Evolutionary conservation across 441 rosid species (phyloP).

Genomic region (Erodium moschatum): DNA sequence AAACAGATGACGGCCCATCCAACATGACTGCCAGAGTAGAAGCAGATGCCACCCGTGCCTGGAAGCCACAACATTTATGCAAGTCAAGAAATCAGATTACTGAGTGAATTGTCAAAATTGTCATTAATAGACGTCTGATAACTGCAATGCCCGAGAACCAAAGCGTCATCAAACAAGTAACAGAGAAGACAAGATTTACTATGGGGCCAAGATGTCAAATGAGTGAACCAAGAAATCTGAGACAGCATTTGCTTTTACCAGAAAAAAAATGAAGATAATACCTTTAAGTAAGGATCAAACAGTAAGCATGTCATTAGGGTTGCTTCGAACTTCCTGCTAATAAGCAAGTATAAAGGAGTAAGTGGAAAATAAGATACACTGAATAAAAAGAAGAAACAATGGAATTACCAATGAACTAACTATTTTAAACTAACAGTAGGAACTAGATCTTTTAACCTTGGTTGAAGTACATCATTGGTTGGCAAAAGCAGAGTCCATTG

Average conservation of each 20-base stretch:
- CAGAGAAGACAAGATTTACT: constrained; percentile 9
- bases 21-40: constrained; percentile 68
- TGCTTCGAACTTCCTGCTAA: constrained; percentile 65
- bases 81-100: background rate
- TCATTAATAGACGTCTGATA: too few relatives aligned
- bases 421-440: constrained; percentile 16
- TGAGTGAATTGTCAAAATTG: background rate
- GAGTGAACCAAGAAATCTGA: constrained; percentile 11
- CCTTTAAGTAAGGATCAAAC: constrained; percentile 84
- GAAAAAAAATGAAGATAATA: constrained; percentile 24
- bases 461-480: constrained; percentile 64
- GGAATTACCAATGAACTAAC: constrained; percentile 3
- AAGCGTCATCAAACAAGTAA: background rate
- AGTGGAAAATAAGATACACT: constrained; percentile 17
- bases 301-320: constrained; percentile 76
- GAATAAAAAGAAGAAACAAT: constrained; percentile 2
- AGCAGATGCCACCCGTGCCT: constrained; percentile 78
- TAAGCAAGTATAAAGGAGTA: constrained; percentile 21
- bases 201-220: background rate
- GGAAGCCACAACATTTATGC: constrained; percentile 28
- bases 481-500: constrained; percentile 88
- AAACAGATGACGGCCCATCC: constrained; percentile 73
- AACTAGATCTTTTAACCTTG: constrained; percentile 43
- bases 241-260: background rate
- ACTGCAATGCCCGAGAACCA: too few relatives aligned